Base-by-base conservation (phyloP, 2,329 filamentous ascomycete species). In the Pseudogymnoascus sp. region DNA sequence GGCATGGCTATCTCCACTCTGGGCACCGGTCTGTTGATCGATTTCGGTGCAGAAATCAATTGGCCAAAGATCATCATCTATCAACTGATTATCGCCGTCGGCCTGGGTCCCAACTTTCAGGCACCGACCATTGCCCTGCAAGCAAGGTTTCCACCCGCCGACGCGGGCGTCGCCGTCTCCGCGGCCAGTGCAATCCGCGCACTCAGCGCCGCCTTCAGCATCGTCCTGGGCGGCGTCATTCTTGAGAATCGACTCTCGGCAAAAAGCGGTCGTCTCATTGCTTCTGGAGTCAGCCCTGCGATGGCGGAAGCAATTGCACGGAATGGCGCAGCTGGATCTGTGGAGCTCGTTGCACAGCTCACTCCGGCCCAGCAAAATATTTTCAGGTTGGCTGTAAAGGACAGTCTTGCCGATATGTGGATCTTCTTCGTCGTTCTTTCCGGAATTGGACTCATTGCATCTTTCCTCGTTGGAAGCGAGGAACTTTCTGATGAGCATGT, bases 141-240 rank as follows among this genome's bases (percentile, higher is more conserved):
- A 72, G 83, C 83, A 31, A 81, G 83, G 49, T 79, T 88, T 40
- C 78, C 82, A 42, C 80, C 80, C 60, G 78, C 80, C 31, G 86
- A 89, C 67, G 86, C 87, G 49, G 87, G 84, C 25, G 81, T 84
- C 2, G 86, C 83, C 0, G 88, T 85, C 0, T 81, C 85, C 1
- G 85, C 84, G 1, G 86, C 88, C 18, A 42, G 28, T 14, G 88
- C 89, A 70, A 78, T 87, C 11, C 84, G 88, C 25, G 88, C 88
- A 67, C 77, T 92, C 2, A 86, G 85, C 5, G 89, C 86, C 0
- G 82, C 86, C 1, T 82, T 87, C 18, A 87, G 86, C 0, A 82
- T 91, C 61, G 88, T 91, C 2, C 79, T 92, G 37, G 90, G 90
- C 21, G 86, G 88, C 16, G 88, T 91, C 59, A 82, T 93, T 40